Percentiles rank a stretch among this genome's conserved stretches.
These are phyloP conservation scores for Daldinia concentrica DNA, from an alignment of 495 filamentous ascomycete species.

Conservation along the genomic window DNA sequence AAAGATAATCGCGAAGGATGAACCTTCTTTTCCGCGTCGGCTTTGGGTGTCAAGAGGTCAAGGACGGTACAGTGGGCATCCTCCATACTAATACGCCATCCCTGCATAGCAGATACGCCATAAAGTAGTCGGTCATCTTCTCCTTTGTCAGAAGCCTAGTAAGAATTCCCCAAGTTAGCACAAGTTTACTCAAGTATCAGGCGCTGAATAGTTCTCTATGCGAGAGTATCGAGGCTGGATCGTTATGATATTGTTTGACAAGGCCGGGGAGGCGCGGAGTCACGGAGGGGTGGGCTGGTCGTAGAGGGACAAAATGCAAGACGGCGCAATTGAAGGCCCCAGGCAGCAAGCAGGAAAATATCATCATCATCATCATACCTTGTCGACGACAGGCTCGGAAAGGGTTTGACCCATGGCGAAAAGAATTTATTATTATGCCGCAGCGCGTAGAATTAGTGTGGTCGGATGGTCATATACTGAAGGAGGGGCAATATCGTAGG, in stretches of 20 bases:
- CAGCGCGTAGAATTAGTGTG: slow-evolving; percentile 29
- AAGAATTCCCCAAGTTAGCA: slow-evolving; percentile 26
- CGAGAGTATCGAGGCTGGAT: slow-evolving; percentile 20
- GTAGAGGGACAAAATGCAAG: slow-evolving; percentile 5
- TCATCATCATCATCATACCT: slow-evolving; percentile 69
- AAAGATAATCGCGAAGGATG: slow-evolving; percentile 84
- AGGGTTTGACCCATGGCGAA: slow-evolving; percentile 95
- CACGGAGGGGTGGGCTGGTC: slow-evolving; percentile 24
- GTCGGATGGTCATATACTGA: slow-evolving; percentile 26
- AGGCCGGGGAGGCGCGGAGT: slow-evolving; percentile 41
- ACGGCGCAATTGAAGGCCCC: slow-evolving; percentile 34
- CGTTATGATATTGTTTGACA: slow-evolving; percentile 34
- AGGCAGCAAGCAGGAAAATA: slow-evolving; percentile 10
- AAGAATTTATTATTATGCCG: slow-evolving; percentile 26
- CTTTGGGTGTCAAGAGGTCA: slow-evolving; percentile 75
- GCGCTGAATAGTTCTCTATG: slow-evolving; percentile 31
- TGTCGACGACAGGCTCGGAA: slow-evolving; percentile 97
- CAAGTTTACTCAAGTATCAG: background rate
- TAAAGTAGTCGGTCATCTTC: slow-evolving; percentile 92
- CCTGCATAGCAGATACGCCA: slow-evolving; percentile 98
- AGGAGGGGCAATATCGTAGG: slow-evolving; percentile 38
- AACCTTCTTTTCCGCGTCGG: slow-evolving; percentile 65
- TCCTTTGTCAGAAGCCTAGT: slow-evolving; percentile 84
- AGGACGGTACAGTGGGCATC: slow-evolving; percentile 91
- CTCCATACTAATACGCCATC: slow-evolving; percentile 99